phyloP scores from a whole-genome alignment of 1,284 basidiomycete genomes.

The Leccinum pallidistipes region DNA sequence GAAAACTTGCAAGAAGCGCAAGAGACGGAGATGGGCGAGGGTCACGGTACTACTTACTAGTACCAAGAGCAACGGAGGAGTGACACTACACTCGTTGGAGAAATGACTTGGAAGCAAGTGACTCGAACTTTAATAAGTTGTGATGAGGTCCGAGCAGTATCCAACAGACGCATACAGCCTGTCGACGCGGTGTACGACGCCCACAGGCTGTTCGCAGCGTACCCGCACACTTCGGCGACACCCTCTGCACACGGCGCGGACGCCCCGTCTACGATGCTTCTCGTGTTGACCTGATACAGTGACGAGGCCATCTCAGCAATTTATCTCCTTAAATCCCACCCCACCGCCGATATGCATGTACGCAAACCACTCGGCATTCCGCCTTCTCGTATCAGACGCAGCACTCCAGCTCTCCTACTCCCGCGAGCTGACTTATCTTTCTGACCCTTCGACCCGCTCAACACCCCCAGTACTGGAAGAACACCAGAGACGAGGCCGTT shows the following conservation, averaged over 20 bases:
- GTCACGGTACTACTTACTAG: constrained; percentile 27
- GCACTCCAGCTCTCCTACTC: constrained; percentile 32
- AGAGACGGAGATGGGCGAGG: constrained; percentile 55
- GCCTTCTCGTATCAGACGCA: constrained; percentile 34
- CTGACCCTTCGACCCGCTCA: constrained; percentile 29
- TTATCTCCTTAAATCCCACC: constrained; percentile 48
- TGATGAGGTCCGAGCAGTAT: constrained; percentile 29
- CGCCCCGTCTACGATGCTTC: constrained; percentile 6
- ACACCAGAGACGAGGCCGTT: constrained; percentile 28
- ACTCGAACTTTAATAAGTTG: background rate
- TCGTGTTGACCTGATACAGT: constrained; percentile 41
- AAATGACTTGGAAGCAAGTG: too few species aligned
- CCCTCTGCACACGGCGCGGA: constrained; percentile 64
- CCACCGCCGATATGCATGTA: constrained; percentile 62
- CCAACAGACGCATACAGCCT: constrained; percentile 8
- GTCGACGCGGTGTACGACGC: constrained; percentile 56
- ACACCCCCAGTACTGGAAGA: constrained; percentile 35
- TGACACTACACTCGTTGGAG: constrained; percentile 19
- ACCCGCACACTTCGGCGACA: constrained; percentile 69
- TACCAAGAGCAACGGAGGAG: constrained; percentile 48
- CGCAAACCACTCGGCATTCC: constrained; percentile 49
- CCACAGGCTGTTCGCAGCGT: constrained; percentile 59
- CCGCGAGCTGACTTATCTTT: constrained; percentile 34
- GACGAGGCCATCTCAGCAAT: constrained; percentile 57
- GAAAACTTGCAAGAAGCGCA: too few species aligned